These are phyloP conservation scores for Akanthomyces uredinophilus DNA, from an alignment of 2,329 filamentous ascomycete species.

Conservation along the genomic window DNA sequence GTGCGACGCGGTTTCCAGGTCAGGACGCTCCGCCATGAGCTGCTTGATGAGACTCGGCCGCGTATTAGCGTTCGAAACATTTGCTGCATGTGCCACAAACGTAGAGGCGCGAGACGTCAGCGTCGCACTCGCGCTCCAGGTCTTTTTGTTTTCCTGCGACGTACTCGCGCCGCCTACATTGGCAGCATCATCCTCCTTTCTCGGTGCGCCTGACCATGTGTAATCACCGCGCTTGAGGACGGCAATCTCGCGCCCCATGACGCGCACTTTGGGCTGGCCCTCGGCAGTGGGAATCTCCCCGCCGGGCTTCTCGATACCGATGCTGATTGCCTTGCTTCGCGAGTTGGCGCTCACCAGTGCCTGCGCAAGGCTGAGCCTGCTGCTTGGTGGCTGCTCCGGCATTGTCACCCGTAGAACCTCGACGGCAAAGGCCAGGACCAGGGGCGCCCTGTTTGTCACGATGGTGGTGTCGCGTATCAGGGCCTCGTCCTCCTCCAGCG, in stretches of 20 bases:
- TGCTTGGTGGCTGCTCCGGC: slow-evolving; percentile 81
- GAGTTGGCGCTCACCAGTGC: slow-evolving; percentile 80
- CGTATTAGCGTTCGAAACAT: slow-evolving; percentile 34
- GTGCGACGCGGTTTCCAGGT: slow-evolving; percentile 51
- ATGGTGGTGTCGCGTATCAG: slow-evolving; percentile 54
- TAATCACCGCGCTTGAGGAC: slow-evolving; percentile 78
- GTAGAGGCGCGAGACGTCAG: slow-evolving; percentile 49
- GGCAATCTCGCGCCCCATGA: slow-evolving; percentile 68
- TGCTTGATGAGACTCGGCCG: slow-evolving; percentile 40
- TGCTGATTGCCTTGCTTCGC: slow-evolving; percentile 65
- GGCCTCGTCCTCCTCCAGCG: slow-evolving; percentile 52
- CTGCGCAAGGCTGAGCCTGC: slow-evolving; percentile 74
- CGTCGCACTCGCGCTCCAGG: slow-evolving; percentile 49
- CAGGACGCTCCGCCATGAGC: slow-evolving; percentile 43
- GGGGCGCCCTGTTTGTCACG: slow-evolving; percentile 73
- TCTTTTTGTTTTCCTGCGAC: slow-evolving; percentile 21
- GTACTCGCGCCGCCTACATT: slow-evolving; percentile 14
- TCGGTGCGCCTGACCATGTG: slow-evolving; percentile 29
- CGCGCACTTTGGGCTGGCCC: slow-evolving; percentile 66
- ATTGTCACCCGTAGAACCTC: slow-evolving; percentile 72
- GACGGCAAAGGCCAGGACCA: slow-evolving; percentile 76
- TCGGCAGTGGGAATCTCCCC: slow-evolving; percentile 69
- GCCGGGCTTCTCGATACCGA: slow-evolving; percentile 65
- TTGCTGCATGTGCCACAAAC: slow-evolving; percentile 50
- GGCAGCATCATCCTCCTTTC: slow-evolving; percentile 2